Conservation (phyloP, 257 asterid genomes). For the Vinca minor region DNA sequence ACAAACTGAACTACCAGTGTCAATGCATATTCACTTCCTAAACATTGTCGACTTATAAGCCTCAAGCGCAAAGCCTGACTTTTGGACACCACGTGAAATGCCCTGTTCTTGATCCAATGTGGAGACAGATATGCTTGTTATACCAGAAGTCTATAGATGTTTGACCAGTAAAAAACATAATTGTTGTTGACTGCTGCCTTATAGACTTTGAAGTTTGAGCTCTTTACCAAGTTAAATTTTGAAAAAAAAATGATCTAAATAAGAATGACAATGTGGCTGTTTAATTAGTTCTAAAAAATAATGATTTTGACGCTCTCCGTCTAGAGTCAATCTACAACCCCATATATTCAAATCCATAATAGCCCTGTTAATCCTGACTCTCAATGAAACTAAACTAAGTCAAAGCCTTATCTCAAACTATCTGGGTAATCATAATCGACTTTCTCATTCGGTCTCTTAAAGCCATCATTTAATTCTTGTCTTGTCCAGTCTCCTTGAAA, state of each 20-base stretch:
- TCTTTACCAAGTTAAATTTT: not conserved
- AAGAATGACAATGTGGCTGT: not conserved
- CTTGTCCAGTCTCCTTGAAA: not conserved
- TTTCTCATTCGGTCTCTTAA: too few species aligned
- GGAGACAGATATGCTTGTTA: too few species aligned
- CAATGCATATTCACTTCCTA: not conserved
- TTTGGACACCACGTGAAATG: not conserved
- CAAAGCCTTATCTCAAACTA: too few species aligned
- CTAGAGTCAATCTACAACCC: too few species aligned
- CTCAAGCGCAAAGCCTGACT: not conserved
- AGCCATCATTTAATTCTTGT: too few species aligned
- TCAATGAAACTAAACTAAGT: too few species aligned
- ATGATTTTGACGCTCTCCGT: not conserved
- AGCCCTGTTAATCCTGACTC: too few species aligned
- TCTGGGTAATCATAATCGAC: too few species aligned
- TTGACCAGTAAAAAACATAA: not conserved
- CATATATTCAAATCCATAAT: not conserved
- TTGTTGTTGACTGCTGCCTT: not conserved
- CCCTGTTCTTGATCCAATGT: too few species aligned
- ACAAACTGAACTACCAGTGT: not conserved
- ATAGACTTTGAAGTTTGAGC: not conserved
- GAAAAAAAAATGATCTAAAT: not conserved
- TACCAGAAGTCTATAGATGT: not conserved
- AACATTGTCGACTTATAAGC: not conserved
- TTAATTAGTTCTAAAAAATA: not conserved